Evolutionary conservation across 805 yeast genomes (phyloP).

Genomic region (Torulaspora franciscae): DNA sequence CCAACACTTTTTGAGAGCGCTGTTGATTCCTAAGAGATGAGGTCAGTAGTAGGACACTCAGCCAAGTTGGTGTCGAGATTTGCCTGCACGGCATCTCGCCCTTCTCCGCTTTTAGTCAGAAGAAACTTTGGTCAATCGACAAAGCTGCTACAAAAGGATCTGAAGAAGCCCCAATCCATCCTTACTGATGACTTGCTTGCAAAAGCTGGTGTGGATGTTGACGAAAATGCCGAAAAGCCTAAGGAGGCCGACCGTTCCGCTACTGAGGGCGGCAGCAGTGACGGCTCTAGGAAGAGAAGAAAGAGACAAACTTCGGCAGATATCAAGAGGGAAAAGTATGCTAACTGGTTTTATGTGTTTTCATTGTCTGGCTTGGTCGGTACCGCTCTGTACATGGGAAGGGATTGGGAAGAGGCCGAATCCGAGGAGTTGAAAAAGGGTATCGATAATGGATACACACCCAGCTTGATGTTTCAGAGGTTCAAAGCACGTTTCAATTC

Average conservation of each 20-base stretch:
- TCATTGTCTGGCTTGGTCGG: constrained; percentile 45
- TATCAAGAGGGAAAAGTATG: constrained; percentile 74
- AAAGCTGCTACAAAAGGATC: constrained; percentile 11
- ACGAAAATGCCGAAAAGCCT: constrained; percentile 28
- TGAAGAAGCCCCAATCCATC: constrained; percentile 44
- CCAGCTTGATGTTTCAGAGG: constrained; percentile 61
- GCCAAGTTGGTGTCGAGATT: constrained; percentile 5
- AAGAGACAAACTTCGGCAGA: constrained; percentile 68
- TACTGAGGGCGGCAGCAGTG: constrained; percentile 13
- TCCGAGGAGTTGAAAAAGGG: constrained; percentile 53
- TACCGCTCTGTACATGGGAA: constrained; percentile 60
- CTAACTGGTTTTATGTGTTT: constrained; percentile 65
- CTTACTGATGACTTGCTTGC: constrained; percentile 77
- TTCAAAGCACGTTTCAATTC: constrained; percentile 66
- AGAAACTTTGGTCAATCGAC: constrained; percentile 4
- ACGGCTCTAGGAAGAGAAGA: constrained; percentile 39
- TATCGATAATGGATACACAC: constrained; percentile 63
- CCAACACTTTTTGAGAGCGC: background rate
- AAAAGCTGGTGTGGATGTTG: constrained; percentile 74
- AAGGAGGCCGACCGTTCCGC: constrained; percentile 16
- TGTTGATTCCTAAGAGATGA: constrained; percentile 1
- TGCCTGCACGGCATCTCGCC: background rate
- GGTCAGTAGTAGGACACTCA: constrained; percentile 4
- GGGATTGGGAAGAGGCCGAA: constrained; percentile 82
- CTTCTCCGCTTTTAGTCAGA: background rate